A percentile compares a stretch with the other conserved stretches of the same genome.
Evolutionary conservation across 1,284 basidiomycete genomes (phyloP).

Genomic region (Moesziomyces sp.): DNA sequence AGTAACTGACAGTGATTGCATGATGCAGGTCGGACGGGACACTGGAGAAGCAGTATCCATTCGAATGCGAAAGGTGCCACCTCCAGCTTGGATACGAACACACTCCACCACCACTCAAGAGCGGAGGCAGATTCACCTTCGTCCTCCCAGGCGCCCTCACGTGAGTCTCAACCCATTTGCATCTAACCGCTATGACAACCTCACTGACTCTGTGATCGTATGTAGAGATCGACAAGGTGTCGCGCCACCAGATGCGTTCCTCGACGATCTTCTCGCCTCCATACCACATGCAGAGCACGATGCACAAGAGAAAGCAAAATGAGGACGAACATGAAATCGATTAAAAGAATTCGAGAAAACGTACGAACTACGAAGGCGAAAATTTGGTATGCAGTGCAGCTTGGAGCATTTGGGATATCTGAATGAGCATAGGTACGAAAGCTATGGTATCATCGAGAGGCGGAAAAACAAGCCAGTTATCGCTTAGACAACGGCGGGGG

Average conservation of each 20-base stretch:
- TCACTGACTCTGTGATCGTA: neutral
- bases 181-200: neutral
- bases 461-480: too few relatives aligned
- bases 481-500: constrained; percentile 19
- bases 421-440: neutral
- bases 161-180: constrained; percentile 25
- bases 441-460: neutral
- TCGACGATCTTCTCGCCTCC: constrained; percentile 14
- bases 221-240: constrained; percentile 44
- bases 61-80: constrained; percentile 58
- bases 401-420: neutral
- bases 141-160: constrained; percentile 57
- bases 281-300: neutral
- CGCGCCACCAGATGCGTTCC: constrained; percentile 41
- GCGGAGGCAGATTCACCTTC: constrained; percentile 60
- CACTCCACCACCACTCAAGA: constrained; percentile 63
- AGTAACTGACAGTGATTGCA: too few relatives aligned
- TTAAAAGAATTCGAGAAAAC: neutral
- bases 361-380: neutral
- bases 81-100: constrained; percentile 61
- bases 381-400: neutral
- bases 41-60: constrained; percentile 58
- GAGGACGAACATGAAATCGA: neutral
- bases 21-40: constrained; percentile 36
- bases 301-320: neutral